Conservation (phyloP, 202 grass and related monocot genomes). For the Eragrostis tef region DNA sequence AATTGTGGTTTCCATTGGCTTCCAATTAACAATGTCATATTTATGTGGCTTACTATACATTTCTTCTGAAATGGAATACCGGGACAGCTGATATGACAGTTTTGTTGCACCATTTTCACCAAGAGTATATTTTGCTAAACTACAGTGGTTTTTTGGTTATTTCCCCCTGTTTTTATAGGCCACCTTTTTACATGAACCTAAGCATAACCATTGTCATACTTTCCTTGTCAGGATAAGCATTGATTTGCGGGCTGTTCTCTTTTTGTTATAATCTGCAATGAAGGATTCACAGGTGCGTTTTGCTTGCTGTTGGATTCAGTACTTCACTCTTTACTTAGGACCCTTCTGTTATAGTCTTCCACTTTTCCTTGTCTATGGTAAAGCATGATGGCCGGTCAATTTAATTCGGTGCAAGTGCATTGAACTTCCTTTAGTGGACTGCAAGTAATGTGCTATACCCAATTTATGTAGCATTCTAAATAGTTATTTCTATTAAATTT, state of each 20-base stretch:
- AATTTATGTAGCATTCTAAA: slow-evolving; percentile 18
- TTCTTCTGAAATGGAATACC: neutral
- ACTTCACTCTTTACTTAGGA: neutral
- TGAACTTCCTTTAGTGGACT: neutral
- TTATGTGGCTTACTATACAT: neutral
- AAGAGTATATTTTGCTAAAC: neutral
- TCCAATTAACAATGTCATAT: neutral
- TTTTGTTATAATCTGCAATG: slow-evolving; percentile 56
- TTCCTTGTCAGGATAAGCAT: slow-evolving; percentile 46
- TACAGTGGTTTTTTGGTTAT: neutral
- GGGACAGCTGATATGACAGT: slow-evolving; percentile 31
- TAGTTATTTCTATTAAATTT: neutral
- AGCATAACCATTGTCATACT: slow-evolving; percentile 27
- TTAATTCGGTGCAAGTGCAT: slow-evolving; percentile 8
- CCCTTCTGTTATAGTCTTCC: neutral
- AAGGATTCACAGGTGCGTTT: slow-evolving; percentile 59
- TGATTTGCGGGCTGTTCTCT: slow-evolving; percentile 15
- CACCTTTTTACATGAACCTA: neutral
- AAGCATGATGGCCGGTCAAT: neutral
- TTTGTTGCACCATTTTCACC: neutral
- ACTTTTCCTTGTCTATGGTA: neutral
- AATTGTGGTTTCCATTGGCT: slow-evolving; percentile 11
- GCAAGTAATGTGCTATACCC: neutral
- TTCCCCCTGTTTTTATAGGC: neutral
- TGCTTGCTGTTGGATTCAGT: slow-evolving; percentile 22